Evolutionary conservation across 2,329 filamentous ascomycete genomes (phyloP).

Genomic region (Neurospora crassa): DNA sequence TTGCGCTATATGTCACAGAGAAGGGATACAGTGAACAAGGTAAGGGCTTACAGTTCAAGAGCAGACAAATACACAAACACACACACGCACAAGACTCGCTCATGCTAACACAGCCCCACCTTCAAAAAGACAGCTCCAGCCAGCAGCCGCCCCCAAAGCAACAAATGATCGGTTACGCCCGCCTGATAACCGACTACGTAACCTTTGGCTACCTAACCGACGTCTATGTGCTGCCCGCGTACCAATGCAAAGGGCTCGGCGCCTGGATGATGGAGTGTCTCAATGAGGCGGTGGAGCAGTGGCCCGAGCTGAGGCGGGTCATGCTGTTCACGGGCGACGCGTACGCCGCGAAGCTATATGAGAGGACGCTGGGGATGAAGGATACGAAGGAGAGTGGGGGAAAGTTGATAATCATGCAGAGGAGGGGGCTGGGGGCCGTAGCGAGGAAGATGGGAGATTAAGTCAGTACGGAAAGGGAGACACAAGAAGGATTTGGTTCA

Average conservation of each 20-base stretch:
- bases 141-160: slow-evolving; percentile 3
- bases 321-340: slow-evolving; percentile 40
- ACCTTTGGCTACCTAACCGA: slow-evolving; percentile 63
- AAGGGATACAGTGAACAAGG: background rate
- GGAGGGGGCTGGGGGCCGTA: slow-evolving; percentile 1
- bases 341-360: slow-evolving; percentile 33
- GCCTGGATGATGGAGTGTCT: slow-evolving; percentile 55
- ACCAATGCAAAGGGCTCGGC: slow-evolving; percentile 53
- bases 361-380: slow-evolving; percentile 34
- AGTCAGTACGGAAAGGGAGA: background rate
- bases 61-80: background rate
- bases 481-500: background rate
- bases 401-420: slow-evolving; percentile 23
- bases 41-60: background rate
- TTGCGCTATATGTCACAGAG: slow-evolving; percentile 41
- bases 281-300: slow-evolving; percentile 43
- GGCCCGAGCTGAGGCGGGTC: slow-evolving; percentile 50
- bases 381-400: slow-evolving; percentile 33
- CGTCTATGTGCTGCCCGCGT: slow-evolving; percentile 51
- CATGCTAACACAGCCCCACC: background rate
- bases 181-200: slow-evolving; percentile 60
- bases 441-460: background rate
- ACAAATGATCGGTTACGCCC: slow-evolving; percentile 42
- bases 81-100: slow-evolving; percentile 4
- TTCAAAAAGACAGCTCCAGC: slow-evolving; percentile 1